Conservation (phyloP, 2,329 filamentous ascomycete species). For the Hymenoscyphus linearis region DNA sequence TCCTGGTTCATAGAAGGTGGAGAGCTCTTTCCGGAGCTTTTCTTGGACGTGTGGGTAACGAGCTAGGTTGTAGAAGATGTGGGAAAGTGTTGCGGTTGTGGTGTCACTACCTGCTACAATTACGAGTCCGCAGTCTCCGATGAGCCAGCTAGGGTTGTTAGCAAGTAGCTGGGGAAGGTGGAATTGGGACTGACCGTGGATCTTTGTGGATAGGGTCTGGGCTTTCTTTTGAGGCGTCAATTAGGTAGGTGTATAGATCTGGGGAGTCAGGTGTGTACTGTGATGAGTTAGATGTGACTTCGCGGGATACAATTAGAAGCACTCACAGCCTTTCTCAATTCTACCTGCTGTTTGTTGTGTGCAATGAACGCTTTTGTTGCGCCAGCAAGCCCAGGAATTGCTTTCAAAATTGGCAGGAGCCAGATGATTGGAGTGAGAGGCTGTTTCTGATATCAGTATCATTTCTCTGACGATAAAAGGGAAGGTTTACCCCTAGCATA, state of each 20-base stretch:
- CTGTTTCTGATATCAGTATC: not conserved
- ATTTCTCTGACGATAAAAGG: not conserved
- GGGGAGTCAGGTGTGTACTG: conserved; percentile 7
- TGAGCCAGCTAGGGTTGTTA: conserved; percentile 12
- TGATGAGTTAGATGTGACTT: not conserved
- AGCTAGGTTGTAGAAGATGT: conserved; percentile 35
- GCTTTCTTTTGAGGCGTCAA: conserved; percentile 12
- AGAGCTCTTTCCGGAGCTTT: conserved; percentile 18
- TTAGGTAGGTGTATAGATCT: conserved; percentile 8
- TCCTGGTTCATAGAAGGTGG: conserved; percentile 6
- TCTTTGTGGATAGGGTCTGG: conserved; percentile 8
- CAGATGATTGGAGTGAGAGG: conserved; percentile 20
- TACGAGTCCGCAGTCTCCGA: conserved; percentile 24
- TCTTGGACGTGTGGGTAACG: conserved; percentile 7
- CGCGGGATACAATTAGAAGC: too few relatives aligned
- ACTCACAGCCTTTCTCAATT: conserved; percentile 14
- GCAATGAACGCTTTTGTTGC: conserved; percentile 11
- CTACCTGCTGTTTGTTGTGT: conserved; percentile 1
- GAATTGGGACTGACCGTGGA: not conserved
- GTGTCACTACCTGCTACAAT: conserved; percentile 40
- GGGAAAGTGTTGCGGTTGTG: conserved; percentile 36
- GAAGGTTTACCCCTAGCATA: not conserved
- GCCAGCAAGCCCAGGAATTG: conserved; percentile 12
- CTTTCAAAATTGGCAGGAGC: conserved; percentile 17
- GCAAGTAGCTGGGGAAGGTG: not conserved